Conservation (phyloP, 805 yeast species). For the Hanseniaspora lachancei region DNA sequence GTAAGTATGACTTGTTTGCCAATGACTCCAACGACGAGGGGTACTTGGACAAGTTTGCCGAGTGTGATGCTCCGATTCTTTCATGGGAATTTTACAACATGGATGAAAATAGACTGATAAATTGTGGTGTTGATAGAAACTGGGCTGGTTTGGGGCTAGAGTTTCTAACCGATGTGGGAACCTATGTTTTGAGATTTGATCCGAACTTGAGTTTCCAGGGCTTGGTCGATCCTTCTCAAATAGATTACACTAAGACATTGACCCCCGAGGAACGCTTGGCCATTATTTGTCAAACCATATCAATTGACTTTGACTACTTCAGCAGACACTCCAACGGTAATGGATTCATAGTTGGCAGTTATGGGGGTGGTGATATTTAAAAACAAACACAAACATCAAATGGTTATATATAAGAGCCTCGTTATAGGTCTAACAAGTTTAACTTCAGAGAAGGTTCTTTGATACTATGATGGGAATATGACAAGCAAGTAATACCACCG, state of each 20-base stretch:
- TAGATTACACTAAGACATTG: constrained; percentile 31
- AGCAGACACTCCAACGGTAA: constrained; percentile 71
- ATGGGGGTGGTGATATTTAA: constrained; percentile 8
- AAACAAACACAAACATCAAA: not conserved
- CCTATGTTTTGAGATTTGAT: constrained; percentile 75
- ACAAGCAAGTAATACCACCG: constrained; percentile 86
- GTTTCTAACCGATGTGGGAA: constrained; percentile 87
- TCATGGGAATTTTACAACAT: constrained; percentile 74
- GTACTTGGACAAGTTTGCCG: constrained; percentile 59
- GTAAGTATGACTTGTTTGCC: constrained; percentile 69
- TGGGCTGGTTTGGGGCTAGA: constrained; percentile 95
- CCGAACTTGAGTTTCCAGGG: constrained; percentile 49
- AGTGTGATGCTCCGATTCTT: constrained; percentile 73
- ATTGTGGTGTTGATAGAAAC: constrained; percentile 75
- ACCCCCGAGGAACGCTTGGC: constrained; percentile 76
- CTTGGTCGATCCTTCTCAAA: constrained; percentile 33
- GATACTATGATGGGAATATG: constrained; percentile 74
- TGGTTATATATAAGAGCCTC: not conserved
- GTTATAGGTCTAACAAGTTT: constrained; percentile 32
- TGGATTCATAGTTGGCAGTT: constrained; percentile 26
- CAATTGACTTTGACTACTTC: constrained; percentile 91
- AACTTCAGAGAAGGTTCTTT: constrained; percentile 77
- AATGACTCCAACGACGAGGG: constrained; percentile 22
- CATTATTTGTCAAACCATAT: constrained; percentile 72
- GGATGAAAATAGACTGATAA: constrained; percentile 43